A percentile compares a stretch with the other conserved stretches of the same genome.
phyloP scores from a whole-genome alignment of 2,329 filamentous ascomycete species.

The Colletotrichum liaoningense region DNA sequence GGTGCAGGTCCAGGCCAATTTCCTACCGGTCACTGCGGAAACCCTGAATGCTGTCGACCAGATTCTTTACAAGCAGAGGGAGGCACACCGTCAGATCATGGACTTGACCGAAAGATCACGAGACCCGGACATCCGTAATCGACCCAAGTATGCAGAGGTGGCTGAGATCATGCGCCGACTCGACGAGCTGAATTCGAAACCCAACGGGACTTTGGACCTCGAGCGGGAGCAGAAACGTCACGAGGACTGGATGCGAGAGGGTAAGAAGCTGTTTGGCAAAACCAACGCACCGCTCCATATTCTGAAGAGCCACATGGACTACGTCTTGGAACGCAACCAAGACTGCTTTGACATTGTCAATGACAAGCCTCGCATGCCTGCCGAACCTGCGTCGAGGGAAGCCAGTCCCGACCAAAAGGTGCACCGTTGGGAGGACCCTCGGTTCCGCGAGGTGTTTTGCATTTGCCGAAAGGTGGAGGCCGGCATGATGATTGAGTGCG shows the following conservation, averaged over 20 bases:
- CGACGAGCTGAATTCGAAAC: conserved; percentile 92
- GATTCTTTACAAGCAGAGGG: conserved; percentile 94
- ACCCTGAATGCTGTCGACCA: conserved; percentile 87
- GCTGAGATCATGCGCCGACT: conserved; percentile 88
- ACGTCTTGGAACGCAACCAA: conserved; percentile 88
- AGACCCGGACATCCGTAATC: conserved; percentile 78
- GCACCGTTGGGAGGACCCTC: conserved; percentile 71
- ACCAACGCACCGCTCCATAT: conserved; percentile 98
- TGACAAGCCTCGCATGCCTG: conserved; percentile 89
- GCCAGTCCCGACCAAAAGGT: conserved; percentile 67
- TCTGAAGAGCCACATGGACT: conserved; percentile 92
- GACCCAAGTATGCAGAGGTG: conserved; percentile 91
- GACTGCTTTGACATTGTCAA: conserved; percentile 89
- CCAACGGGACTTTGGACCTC: conserved; percentile 88
- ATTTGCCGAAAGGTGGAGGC: conserved; percentile 94
- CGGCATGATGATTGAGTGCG: conserved; percentile 99
- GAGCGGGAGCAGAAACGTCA: conserved; percentile 95
- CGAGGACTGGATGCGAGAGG: conserved; percentile 98
- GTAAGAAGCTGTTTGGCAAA: conserved; percentile 98
- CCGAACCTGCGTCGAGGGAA: conserved; percentile 91
- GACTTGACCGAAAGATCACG: conserved; percentile 84
- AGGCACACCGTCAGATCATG: conserved; percentile 89
- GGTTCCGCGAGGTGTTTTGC: conserved; percentile 87
- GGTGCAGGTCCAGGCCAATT: conserved; percentile 76
- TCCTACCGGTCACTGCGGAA: conserved; percentile 83